Percentiles rank a stretch among this genome's conserved stretches.
phyloP scores from a whole-genome alignment of 768 basidiomycete genomes.

The Thelephora ganbajun region DNA sequence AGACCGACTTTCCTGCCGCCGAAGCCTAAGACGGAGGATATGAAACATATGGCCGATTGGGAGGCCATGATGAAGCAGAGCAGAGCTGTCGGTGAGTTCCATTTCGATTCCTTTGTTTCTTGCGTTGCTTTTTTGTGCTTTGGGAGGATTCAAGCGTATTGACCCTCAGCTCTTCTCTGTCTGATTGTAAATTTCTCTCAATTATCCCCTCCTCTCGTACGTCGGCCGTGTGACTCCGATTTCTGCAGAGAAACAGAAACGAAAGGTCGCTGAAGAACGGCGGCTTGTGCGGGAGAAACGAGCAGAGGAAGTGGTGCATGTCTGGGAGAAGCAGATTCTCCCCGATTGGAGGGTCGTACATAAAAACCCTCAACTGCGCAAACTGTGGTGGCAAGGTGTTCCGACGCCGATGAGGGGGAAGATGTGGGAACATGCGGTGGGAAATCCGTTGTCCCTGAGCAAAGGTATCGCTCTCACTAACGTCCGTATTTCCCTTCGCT shows the following conservation, averaged over 20 bases:
- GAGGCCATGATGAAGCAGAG: slow-evolving; percentile 79
- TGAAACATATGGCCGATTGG: slow-evolving; percentile 78
- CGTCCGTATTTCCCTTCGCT: slow-evolving; percentile 1
- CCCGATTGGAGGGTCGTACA: slow-evolving; percentile 75
- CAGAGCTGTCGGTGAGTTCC: slow-evolving; percentile 47
- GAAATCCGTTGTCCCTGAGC: slow-evolving; percentile 68
- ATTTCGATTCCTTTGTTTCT: neutral
- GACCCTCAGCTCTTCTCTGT: too few species aligned
- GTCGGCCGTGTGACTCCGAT: neutral
- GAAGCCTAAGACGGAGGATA: slow-evolving; percentile 62
- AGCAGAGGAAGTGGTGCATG: slow-evolving; percentile 52
- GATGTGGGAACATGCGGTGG: slow-evolving; percentile 79
- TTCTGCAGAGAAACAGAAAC: slow-evolving; percentile 52
- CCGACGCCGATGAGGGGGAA: slow-evolving; percentile 66
- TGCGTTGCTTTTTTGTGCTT: slow-evolving; percentile 3
- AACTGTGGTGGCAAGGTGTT: slow-evolving; percentile 82
- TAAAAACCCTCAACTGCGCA: slow-evolving; percentile 48
- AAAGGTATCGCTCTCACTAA: slow-evolving; percentile 40
- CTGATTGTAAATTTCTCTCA: too few species aligned
- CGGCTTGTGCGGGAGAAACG: slow-evolving; percentile 48
- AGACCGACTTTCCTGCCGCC: slow-evolving; percentile 80
- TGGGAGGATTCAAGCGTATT: neutral
- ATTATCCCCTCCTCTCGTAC: too few species aligned
- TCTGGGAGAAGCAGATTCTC: slow-evolving; percentile 69
- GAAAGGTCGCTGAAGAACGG: slow-evolving; percentile 46